Base-by-base conservation (phyloP, 2,329 filamentous ascomycete species). In the Ceratocystis lukuohia region DNA sequence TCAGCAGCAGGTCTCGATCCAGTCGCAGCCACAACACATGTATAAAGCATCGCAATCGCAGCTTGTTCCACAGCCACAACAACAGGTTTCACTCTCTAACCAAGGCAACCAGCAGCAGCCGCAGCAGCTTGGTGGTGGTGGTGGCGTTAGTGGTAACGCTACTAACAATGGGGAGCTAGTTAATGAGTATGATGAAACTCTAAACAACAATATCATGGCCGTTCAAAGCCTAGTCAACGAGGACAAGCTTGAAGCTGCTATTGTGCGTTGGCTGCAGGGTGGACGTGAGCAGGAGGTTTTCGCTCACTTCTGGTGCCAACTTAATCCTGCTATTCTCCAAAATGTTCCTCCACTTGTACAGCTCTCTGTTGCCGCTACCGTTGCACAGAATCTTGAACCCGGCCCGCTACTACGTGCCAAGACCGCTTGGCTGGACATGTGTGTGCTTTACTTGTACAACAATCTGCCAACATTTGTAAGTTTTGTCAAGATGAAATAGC, bases 261-360 rank as follows among this genome's bases (percentile, higher is more conserved):
- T 86, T 72, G 80, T 88, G 66, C 81, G 82, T 68, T 88, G 85
- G 85, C 81, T 88, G 66, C 85, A 88, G 74, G 81, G 81, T 70
- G 81, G 80, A 17, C 80, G 82, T 44, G 81, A 85, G 72, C 80
- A 85, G 67, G 82, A 85, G 68, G 81, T 88, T 64, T 88, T 87
- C 73, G 78, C 81, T 41, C 74, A 74, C 41, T 76, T 76, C 68
- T 70, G 68, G 68, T 69, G 65, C 20, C 65, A 65, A 20, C 71
- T 78, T 10, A 74, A 74, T 68, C 73, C 76, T 0, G 69, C 70
- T 69, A 77, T 77, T 69, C 77, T 88, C 67, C 79, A 79, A 66
- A 79, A 80, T 41, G 74, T 88, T 63, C 83, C 83, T 61, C 82
- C 84, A 20, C 77, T 88, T 22, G 79, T 88, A 64, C 77, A 86